These are phyloP conservation scores for Boletellus sp. DNA, from an alignment of 1,284 basidiomycete species.

Conservation along the genomic window DNA sequence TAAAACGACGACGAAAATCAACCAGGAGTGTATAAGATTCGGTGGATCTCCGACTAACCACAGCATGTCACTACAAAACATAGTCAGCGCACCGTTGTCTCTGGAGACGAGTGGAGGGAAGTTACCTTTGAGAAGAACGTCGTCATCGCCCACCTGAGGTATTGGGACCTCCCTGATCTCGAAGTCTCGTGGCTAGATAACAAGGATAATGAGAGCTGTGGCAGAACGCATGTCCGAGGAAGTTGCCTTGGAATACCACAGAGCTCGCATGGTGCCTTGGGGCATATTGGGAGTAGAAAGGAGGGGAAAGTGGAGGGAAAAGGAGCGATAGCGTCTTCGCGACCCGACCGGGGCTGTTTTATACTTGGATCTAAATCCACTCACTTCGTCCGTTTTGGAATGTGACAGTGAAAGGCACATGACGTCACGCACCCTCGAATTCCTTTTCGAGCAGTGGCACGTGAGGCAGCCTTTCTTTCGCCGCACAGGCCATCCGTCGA, in stretches of 20 bases:
- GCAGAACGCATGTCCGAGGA: not conserved
- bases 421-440: conserved; percentile 22
- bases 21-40: not conserved
- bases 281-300: conserved; percentile 21
- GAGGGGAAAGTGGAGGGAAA: conserved; percentile 1
- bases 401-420: conserved; percentile 10
- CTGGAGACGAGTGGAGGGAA: not conserved
- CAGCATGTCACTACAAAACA: conserved; percentile 42
- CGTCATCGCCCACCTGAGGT: conserved; percentile 52
- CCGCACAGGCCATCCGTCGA: no score
- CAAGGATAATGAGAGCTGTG: conserved; percentile 11
- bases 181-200: conserved; percentile 41
- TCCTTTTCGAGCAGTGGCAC: conserved; percentile 8
- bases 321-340: conserved; percentile 3
- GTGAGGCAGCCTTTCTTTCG: no score
- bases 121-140: conserved; percentile 59
- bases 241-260: conserved; percentile 32
- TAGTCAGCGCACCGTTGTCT: conserved; percentile 6
- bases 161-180: conserved; percentile 54
- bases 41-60: conserved; percentile 32
- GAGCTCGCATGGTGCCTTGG: conserved; percentile 32
- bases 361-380: conserved; percentile 19
- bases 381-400: conserved; percentile 17
- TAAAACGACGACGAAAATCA: not conserved
- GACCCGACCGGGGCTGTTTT: conserved; percentile 16